These are phyloP conservation scores for Gastrolobium bilobum DNA, from an alignment of 306 rosid species.

Conservation along the genomic window DNA sequence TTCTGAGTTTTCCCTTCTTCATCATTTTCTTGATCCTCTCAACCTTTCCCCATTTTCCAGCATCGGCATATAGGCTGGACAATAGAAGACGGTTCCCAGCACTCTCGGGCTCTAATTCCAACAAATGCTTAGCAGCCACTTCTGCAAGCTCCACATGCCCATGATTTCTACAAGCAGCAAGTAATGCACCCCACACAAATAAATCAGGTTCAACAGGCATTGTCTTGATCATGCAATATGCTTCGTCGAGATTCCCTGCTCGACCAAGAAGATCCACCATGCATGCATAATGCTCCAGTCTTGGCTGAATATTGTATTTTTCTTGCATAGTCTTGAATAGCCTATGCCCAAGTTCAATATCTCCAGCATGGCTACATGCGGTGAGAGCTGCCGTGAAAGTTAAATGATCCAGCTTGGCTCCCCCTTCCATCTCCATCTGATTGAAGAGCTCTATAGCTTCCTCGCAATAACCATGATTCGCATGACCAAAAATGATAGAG, in stretches of 20 bases:
- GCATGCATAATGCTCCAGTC: conserved; percentile 89
- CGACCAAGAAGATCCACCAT: conserved; percentile 86
- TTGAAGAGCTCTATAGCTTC: conserved; percentile 85
- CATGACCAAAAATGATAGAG: conserved; percentile 89
- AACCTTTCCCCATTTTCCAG: conserved; percentile 79
- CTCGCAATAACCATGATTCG: conserved; percentile 75
- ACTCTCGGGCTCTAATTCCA: conserved; percentile 80
- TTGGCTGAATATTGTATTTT: conserved; percentile 66
- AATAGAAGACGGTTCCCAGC: conserved; percentile 73
- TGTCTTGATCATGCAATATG: conserved; percentile 65
- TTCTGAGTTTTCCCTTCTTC: conserved; percentile 65
- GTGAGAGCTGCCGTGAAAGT: conserved; percentile 79
- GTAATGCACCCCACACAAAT: conserved; percentile 93
- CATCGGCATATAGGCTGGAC: conserved; percentile 77
- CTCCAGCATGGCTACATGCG: conserved; percentile 81
- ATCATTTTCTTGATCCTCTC: conserved; percentile 75
- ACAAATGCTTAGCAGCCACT: conserved; percentile 75
- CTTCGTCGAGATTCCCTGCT: conserved; percentile 70
- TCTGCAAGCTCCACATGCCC: conserved; percentile 80
- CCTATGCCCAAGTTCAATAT: conserved; percentile 70
- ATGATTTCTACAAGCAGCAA: conserved; percentile 84
- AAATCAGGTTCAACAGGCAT: conserved; percentile 87
- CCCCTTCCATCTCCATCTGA: conserved; percentile 65
- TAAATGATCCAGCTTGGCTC: conserved; percentile 70
- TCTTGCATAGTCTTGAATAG: conserved; percentile 79